phyloP scores from a whole-genome alignment of 768 basidiomycete genomes.

The Suillus spraguei region DNA sequence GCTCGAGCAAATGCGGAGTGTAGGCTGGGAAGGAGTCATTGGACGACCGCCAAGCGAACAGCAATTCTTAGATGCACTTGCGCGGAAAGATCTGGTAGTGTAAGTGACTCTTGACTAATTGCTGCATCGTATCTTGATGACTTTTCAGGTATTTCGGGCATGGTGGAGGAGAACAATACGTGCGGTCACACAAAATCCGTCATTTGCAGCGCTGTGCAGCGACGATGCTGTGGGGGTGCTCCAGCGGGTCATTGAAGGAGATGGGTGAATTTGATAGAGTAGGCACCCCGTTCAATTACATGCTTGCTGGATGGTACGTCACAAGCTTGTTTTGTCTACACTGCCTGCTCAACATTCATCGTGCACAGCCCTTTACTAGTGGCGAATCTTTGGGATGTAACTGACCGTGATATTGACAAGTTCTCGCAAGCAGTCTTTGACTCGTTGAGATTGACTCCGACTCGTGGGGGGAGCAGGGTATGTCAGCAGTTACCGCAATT shows the following conservation, averaged over 20 bases:
- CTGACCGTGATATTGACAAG: constrained; percentile 95
- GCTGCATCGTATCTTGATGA: constrained; percentile 12
- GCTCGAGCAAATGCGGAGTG: constrained; percentile 67
- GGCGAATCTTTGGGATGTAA: constrained; percentile 98
- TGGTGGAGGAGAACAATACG: constrained; percentile 93
- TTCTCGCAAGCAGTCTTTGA: constrained; percentile 85
- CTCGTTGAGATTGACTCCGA: constrained; percentile 55
- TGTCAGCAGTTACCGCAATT: constrained; percentile 74
- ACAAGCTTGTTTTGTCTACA: not conserved
- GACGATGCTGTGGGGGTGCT: constrained; percentile 99
- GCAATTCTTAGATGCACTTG: constrained; percentile 75
- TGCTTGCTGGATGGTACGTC: constrained; percentile 94
- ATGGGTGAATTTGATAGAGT: constrained; percentile 94
- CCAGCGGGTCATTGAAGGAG: constrained; percentile 83
- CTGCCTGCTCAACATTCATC: constrained; percentile 4
- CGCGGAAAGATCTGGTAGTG: constrained; percentile 85
- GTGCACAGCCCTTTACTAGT: constrained; percentile 79
- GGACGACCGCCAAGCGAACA: constrained; percentile 82
- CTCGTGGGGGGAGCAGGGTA: constrained; percentile 23
- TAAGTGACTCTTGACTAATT: constrained; percentile 44
- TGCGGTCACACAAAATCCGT: constrained; percentile 84
- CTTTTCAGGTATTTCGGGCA: constrained; percentile 92
- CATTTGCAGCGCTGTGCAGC: constrained; percentile 85
- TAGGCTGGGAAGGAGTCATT: constrained; percentile 84
- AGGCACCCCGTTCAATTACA: constrained; percentile 93